Evolutionary conservation across 2,329 filamentous ascomycete species (phyloP).

Genomic region (Eutypella sp.): DNA sequence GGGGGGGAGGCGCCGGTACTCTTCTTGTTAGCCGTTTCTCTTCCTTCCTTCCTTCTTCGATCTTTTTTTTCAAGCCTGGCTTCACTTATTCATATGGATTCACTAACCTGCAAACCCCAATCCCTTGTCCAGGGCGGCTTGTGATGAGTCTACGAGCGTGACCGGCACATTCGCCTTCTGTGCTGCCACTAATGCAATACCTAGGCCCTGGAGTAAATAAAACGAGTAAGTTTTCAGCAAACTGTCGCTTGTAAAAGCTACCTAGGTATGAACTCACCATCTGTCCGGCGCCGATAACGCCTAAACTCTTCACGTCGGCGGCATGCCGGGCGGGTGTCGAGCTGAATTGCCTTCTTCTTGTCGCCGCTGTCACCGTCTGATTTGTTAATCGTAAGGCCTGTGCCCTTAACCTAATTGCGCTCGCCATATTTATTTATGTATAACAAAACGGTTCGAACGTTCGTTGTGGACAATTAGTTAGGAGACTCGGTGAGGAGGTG

Average conservation of each 20-base stretch:
- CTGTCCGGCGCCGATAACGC: conserved; percentile 90
- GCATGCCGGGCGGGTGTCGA: conserved; percentile 55
- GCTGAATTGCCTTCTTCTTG: conserved; percentile 63
- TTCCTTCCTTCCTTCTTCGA: not conserved
- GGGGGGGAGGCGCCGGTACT: not conserved
- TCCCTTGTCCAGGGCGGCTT: conserved; percentile 82
- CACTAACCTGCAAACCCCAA: conserved; percentile 76
- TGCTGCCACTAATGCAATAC: conserved; percentile 91
- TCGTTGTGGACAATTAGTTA: too few species aligned
- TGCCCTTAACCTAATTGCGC: conserved; percentile 33
- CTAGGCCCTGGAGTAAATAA: conserved; percentile 64
- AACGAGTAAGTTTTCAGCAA: not conserved
- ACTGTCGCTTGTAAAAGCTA: not conserved
- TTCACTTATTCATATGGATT: not conserved
- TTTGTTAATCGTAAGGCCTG: conserved; percentile 32
- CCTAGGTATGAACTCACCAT: conserved; percentile 62
- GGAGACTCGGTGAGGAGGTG: too few species aligned
- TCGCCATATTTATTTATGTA: conserved; percentile 35
- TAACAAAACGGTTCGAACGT: too few species aligned
- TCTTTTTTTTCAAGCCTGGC: too few species aligned
- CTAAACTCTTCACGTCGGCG: conserved; percentile 77
- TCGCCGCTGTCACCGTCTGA: too few species aligned
- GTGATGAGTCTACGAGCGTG: conserved; percentile 76
- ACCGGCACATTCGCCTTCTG: conserved; percentile 80
- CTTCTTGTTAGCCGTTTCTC: not conserved